A percentile compares a stretch with the other conserved stretches of the same genome.
phyloP scores from a whole-genome alignment of 192 early-diverging fungal genomes.

The Lunasporangiospora selenospora region DNA sequence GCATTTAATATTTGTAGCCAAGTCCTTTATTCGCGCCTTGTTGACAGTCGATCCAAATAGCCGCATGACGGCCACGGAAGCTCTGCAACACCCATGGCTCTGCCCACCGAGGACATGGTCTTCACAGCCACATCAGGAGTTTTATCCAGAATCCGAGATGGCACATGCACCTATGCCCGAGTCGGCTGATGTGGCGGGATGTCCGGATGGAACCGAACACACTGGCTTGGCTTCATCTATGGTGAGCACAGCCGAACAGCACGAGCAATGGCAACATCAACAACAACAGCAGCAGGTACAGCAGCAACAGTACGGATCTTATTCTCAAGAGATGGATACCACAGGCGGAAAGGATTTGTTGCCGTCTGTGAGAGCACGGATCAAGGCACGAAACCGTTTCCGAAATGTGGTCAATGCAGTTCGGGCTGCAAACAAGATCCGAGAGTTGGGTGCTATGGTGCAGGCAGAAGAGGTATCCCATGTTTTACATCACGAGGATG shows the following conservation, averaged over 20 bases:
- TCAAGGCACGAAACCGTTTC: conserved; percentile 58
- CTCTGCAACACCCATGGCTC: conserved; percentile 79
- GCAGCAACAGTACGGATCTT: background rate
- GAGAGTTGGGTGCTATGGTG: background rate
- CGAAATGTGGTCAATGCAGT: conserved; percentile 65
- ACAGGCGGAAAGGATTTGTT: conserved; percentile 81
- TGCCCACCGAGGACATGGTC: too few relatives aligned
- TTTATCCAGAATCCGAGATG: too few relatives aligned
- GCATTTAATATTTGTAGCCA: conserved; percentile 41
- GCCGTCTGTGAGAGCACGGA: conserved; percentile 73
- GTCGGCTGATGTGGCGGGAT: too few relatives aligned
- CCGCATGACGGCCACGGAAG: conserved; percentile 72
- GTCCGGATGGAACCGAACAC: too few relatives aligned
- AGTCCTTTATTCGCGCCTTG: conserved; percentile 71
- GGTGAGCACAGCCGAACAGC: too few relatives aligned
- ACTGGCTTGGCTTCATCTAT: too few relatives aligned
- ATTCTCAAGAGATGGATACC: too few relatives aligned
- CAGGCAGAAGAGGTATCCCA: conserved; percentile 32
- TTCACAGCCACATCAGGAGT: too few relatives aligned
- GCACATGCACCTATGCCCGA: too few relatives aligned
- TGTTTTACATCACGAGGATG: conserved; percentile 22
- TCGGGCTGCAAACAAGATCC: conserved; percentile 60
- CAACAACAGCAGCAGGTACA: too few relatives aligned
- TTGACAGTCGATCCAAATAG: conserved; percentile 61
- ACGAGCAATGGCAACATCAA: too few relatives aligned